Percentiles rank a stretch among this genome's conserved stretches.
phyloP scores from a whole-genome alignment of 2,329 filamentous ascomycete species.

The Curvularia hawaiiensis region DNA sequence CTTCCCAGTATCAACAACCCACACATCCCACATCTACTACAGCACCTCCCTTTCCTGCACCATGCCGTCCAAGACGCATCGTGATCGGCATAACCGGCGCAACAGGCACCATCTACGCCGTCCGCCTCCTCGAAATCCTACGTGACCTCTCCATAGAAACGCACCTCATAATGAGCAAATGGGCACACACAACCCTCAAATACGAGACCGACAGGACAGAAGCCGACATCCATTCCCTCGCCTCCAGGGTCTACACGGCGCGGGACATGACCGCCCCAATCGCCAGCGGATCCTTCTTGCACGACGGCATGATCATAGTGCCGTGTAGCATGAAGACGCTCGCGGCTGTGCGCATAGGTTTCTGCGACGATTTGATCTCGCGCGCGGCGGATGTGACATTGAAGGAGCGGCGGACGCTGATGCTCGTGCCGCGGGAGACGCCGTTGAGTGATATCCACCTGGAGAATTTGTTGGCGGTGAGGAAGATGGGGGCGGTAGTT shows the following conservation, averaged over 20 bases:
- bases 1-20: no score
- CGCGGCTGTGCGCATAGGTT: not conserved
- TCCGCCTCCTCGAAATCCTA: slow-evolving; percentile 1
- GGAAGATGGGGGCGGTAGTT: not conserved
- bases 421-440: not conserved
- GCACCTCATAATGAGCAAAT: slow-evolving; percentile 1
- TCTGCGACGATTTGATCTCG: slow-evolving; percentile 1
- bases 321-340: slow-evolving; percentile 1
- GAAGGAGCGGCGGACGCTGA: not conserved
- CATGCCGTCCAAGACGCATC: not conserved
- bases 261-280: not conserved
- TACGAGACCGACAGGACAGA: not conserved
- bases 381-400: not conserved
- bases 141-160: slow-evolving; percentile 3
- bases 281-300: not conserved
- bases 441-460: slow-evolving; percentile 1
- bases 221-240: slow-evolving; percentile 1
- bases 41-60: not conserved
- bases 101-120: slow-evolving; percentile 1
- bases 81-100: slow-evolving; percentile 1
- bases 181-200: not conserved
- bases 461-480: not conserved
- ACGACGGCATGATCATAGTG: slow-evolving; percentile 1
- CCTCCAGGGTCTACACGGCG: not conserved
- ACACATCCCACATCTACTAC: no score